These are phyloP conservation scores for Centrapalus pauciflorus DNA, from an alignment of 129 eudicot species.

Conservation along the genomic window DNA sequence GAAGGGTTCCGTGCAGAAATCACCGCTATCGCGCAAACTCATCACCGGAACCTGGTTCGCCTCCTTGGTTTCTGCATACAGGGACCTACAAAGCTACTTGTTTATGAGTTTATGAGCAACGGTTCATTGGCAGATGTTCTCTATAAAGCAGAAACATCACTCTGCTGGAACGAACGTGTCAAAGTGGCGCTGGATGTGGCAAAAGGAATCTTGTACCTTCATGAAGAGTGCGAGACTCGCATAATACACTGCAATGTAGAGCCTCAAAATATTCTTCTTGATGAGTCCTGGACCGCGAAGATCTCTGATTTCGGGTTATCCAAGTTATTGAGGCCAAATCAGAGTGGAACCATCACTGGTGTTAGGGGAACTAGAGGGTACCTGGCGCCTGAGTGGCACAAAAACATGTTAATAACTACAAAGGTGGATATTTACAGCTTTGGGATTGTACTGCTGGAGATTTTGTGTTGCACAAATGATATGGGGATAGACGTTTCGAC, in stretches of 20 bases:
- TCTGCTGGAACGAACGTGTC: conserved; percentile 18
- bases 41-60: conserved; percentile 40
- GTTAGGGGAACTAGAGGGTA: conserved; percentile 35
- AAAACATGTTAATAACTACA: conserved; percentile 20
- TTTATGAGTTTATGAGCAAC: conserved; percentile 38
- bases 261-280: conserved; percentile 41
- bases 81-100: conserved; percentile 26
- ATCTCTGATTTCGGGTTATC: conserved; percentile 45
- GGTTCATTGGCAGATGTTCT: conserved; percentile 35
- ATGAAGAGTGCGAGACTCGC: conserved; percentile 36
- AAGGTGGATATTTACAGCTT: conserved; percentile 46
- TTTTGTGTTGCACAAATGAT: conserved; percentile 23
- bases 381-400: conserved; percentile 41
- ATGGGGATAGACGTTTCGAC: conserved; percentile 5
- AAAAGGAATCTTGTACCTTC: conserved; percentile 38
- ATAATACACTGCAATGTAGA: conserved; percentile 42
- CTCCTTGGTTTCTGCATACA: conserved; percentile 39
- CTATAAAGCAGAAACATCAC: background rate
- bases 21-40: conserved; percentile 30
- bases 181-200: conserved; percentile 32
- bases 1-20: conserved; percentile 30
- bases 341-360: conserved; percentile 20
- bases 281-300: conserved; percentile 35
- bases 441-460: conserved; percentile 42
- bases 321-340: conserved; percentile 31